A percentile compares a stretch with the other conserved stretches of the same genome.
Evolutionary conservation across 257 asterid species (phyloP).

Genomic region (Scutellaria minor): DNA sequence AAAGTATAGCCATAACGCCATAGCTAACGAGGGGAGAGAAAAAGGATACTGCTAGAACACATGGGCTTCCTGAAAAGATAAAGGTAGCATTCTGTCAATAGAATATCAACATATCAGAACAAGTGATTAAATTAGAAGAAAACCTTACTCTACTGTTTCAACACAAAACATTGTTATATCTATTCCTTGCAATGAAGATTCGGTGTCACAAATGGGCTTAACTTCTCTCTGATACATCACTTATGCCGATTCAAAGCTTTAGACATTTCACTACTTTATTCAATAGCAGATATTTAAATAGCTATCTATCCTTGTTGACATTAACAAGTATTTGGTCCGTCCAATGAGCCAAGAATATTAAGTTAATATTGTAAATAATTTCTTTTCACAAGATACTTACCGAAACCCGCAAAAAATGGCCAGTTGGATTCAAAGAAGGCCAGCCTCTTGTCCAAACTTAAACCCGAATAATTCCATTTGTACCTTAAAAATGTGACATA

Average conservation of each 20-base stretch:
- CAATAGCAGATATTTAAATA: not conserved
- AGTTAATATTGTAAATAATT: slow-evolving; percentile 6
- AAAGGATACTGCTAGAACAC: slow-evolving; percentile 74
- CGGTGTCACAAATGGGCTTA: not conserved
- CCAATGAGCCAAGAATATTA: slow-evolving; percentile 18
- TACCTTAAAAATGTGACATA: slow-evolving; percentile 57
- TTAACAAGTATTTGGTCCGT: slow-evolving; percentile 1
- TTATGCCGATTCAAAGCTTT: slow-evolving; percentile 8
- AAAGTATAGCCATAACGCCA: slow-evolving; percentile 90
- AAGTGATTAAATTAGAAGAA: not conserved
- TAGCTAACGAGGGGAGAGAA: slow-evolving; percentile 93
- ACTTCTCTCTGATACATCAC: not conserved
- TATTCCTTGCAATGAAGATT: slow-evolving; percentile 6
- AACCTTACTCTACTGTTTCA: not conserved
- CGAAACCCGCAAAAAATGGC: slow-evolving; percentile 98
- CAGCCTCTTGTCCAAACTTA: slow-evolving; percentile 92
- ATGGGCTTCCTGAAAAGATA: slow-evolving; percentile 76
- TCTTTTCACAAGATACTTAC: slow-evolving; percentile 45
- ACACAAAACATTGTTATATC: not conserved
- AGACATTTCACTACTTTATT: slow-evolving; percentile 5
- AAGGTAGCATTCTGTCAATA: slow-evolving; percentile 16
- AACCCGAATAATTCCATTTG: slow-evolving; percentile 93
- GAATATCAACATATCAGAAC: slow-evolving; percentile 11
- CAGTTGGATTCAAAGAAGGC: slow-evolving; percentile 97
- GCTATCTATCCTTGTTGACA: slow-evolving; percentile 5